Evolutionary conservation across 805 yeast genomes (phyloP).

Genomic region (Starmerella stigmatis): DNA sequence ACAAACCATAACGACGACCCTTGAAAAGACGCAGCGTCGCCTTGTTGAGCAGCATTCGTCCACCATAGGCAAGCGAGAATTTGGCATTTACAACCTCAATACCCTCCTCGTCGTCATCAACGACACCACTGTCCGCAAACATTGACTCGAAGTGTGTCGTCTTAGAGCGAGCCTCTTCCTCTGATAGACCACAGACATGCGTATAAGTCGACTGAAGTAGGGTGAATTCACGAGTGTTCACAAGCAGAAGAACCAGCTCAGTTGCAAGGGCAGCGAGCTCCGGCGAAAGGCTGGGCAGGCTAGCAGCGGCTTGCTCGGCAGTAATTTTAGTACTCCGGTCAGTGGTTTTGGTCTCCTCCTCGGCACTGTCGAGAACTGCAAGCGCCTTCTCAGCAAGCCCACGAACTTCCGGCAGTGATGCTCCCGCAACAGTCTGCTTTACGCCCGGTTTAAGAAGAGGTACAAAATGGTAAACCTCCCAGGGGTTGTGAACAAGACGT

Average conservation of each 20-base stretch:
- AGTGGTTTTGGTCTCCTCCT: constrained; percentile 62
- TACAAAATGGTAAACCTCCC: constrained; percentile 79
- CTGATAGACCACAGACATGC: constrained; percentile 39
- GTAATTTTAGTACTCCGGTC: constrained; percentile 47
- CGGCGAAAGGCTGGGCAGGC: constrained; percentile 28
- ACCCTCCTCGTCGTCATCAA: constrained; percentile 64
- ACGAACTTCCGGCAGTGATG: constrained; percentile 93
- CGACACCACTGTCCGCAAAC: constrained; percentile 38
- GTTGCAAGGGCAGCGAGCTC: constrained; percentile 36
- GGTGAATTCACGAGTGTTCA: constrained; percentile 34
- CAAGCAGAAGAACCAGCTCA: constrained; percentile 28
- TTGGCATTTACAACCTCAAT: constrained; percentile 86
- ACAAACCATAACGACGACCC: constrained; percentile 94
- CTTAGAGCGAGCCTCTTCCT: constrained; percentile 31
- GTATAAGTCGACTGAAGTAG: constrained; percentile 31
- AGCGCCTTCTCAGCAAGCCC: constrained; percentile 83
- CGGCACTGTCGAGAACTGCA: constrained; percentile 70
- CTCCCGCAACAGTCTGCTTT: constrained; percentile 74
- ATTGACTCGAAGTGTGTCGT: constrained; percentile 29
- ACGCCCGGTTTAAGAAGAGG: constrained; percentile 89
- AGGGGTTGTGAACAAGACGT: constrained; percentile 83
- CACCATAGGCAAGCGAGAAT: constrained; percentile 93
- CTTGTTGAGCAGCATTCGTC: constrained; percentile 91
- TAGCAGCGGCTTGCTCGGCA: constrained; percentile 40
- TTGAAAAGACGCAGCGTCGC: constrained; percentile 76